Percentiles rank a stretch among this genome's conserved stretches.
Evolutionary conservation across 208 protist species (phyloP).

Genomic region (Trypanosoma caninum): DNA sequence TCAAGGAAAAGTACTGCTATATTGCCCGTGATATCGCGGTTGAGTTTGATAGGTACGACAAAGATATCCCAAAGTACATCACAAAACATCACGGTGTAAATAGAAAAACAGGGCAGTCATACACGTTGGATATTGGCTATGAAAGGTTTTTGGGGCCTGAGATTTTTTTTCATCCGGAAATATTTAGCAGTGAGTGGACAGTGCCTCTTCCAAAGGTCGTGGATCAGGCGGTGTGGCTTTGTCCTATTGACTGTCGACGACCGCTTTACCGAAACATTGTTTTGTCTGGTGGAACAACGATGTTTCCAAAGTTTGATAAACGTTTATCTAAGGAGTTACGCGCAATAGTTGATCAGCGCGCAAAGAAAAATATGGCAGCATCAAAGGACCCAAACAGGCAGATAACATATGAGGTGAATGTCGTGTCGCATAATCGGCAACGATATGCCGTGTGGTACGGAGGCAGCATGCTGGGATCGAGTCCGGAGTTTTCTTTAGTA

Average conservation of each 20-base stretch:
- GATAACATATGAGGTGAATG: slow-evolving; percentile 93
- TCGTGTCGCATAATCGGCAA: slow-evolving; percentile 88
- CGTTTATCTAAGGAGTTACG: slow-evolving; percentile 31
- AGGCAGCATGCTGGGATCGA: slow-evolving; percentile 92
- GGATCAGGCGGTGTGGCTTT: slow-evolving; percentile 92
- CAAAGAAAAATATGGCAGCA: slow-evolving; percentile 22
- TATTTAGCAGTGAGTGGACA: slow-evolving; percentile 91
- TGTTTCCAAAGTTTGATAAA: slow-evolving; percentile 95
- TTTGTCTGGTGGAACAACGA: slow-evolving; percentile 97
- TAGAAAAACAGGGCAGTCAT: slow-evolving; percentile 38
- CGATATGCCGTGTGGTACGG: slow-evolving; percentile 96
- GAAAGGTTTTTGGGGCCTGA: slow-evolving; percentile 98
- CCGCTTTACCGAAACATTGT: slow-evolving; percentile 96
- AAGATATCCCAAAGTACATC: slow-evolving; percentile 76
- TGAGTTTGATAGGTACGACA: slow-evolving; percentile 95
- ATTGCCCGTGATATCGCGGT: slow-evolving; percentile 85
- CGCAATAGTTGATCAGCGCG: slow-evolving; percentile 22
- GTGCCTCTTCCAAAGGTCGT: slow-evolving; percentile 93
- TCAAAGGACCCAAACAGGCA: slow-evolving; percentile 18
- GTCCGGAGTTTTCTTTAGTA: slow-evolving; percentile 87
- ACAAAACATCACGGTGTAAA: slow-evolving; percentile 56
- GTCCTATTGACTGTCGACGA: slow-evolving; percentile 96
- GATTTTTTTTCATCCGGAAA: slow-evolving; percentile 98
- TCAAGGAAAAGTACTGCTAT: slow-evolving; percentile 95
- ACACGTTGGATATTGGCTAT: slow-evolving; percentile 93